Evolutionary conservation across 495 filamentous ascomycete genomes (phyloP), one percentile per base, ranked within the genome.

Genomic region (Viridothelium virens): DNA sequence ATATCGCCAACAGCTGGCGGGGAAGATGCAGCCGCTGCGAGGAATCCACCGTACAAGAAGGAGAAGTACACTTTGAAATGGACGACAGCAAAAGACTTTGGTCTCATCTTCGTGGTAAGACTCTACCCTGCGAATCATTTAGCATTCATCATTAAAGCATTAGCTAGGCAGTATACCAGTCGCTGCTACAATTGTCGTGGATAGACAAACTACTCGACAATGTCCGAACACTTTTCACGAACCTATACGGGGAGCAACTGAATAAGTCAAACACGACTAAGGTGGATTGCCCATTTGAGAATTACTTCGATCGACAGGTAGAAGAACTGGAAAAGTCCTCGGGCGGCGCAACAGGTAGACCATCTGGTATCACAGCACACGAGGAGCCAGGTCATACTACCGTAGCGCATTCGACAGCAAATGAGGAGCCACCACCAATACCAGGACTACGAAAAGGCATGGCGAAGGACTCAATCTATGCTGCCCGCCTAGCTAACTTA

Each of bases 171-270:
- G 94, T 98, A 66, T 98, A 98, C 77, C 90, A 95, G 75, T 96
- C 92, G 36, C 84, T 98, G 7, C 79, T 98, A 9, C 93, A 96
- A 74, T 86, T 98, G 16, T 90, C 91, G 2, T 98, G 94, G 94
- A 91, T 97, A 69, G 94, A 97, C 73, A 93, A 92, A 76, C 89
- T 98, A 31, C 81, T 98, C 65, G 92, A 96, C 71, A 96, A 97
- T 69, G 89, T 97, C 63, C 89, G 87, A 69, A 90, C 89, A 6
- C 84, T 98, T 38, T 98, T 97, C 73, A 84, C 90, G 63, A 87
- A 90, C 64, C 80, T 96, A 36, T 97, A 97, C 74, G 89, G 87
- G 56, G 88, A 91, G 56, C 90, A 97, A 71, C 77, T 98, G 61
- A 91, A 85, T 76, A 91, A 87, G 72, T 85, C 88, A 18, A 85